Evolutionary conservation across 177 flowering plant species (phyloP).

Genomic region (Tripterygium wilfordii): DNA sequence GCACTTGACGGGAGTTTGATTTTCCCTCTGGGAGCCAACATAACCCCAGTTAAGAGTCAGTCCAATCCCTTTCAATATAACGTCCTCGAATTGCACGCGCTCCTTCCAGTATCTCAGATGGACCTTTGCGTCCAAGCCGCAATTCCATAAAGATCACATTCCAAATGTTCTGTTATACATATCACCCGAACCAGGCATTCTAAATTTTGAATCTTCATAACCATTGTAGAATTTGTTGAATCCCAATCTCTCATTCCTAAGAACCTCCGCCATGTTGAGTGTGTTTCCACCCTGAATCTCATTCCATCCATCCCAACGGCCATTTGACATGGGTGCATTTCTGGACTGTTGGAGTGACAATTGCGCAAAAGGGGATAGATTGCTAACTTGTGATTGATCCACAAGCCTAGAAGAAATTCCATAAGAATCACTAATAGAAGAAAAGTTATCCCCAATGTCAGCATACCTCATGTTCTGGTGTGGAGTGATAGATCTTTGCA

Average conservation of each 20-base stretch:
- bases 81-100: slow-evolving; percentile 2
- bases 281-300: slow-evolving; percentile 44
- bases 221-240: slow-evolving; percentile 45
- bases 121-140: slow-evolving; percentile 1
- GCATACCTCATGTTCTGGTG: slow-evolving; percentile 53
- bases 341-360: slow-evolving; percentile 48
- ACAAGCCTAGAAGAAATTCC: slow-evolving; percentile 44
- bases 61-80: slow-evolving; percentile 12
- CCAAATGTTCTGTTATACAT: slow-evolving; percentile 68
- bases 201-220: slow-evolving; percentile 47
- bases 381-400: slow-evolving; percentile 49
- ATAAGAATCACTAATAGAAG: slow-evolving; percentile 43
- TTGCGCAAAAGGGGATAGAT: slow-evolving; percentile 45
- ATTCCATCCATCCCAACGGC: slow-evolving; percentile 67
- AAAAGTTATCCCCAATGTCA: slow-evolving; percentile 39
- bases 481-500: slow-evolving; percentile 57
- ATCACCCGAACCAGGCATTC: slow-evolving; percentile 53
- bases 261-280: slow-evolving; percentile 45
- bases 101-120: background rate
- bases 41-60: slow-evolving; percentile 14
- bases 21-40: slow-evolving; percentile 16
- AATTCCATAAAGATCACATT: slow-evolving; percentile 29
- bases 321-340: slow-evolving; percentile 39
- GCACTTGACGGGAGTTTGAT: slow-evolving; percentile 8
- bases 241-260: slow-evolving; percentile 62